Evolutionary conservation across 1,284 basidiomycete species (phyloP), one percentile per base, ranked within the genome.

Genomic region (Bjerkandera adusta): DNA sequence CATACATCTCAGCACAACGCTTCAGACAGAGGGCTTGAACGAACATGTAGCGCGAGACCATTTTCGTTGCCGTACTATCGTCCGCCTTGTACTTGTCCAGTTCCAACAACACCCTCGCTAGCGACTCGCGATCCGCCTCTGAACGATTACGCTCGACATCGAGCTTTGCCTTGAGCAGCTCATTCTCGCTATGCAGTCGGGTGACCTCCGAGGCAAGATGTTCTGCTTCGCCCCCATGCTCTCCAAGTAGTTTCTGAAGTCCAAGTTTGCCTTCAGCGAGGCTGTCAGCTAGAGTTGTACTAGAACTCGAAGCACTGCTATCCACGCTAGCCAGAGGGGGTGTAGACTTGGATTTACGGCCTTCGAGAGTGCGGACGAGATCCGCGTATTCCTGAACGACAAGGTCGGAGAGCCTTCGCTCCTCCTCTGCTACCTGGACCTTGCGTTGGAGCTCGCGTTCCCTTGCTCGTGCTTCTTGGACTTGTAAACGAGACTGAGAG

Each of bases 21-120:
- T 7, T 8, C 10, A 3, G 1, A 24, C 35, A 47, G 38, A 21
- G 38, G 37, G 24, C 45, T 25, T 41, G n/a, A n/a, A 36, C 57
- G 15, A 57, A 89, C 91, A 93, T 94, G 64, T 94, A 94, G 38
- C 89, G 77, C 45, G 90, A 84, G 24, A 93, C 90, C 74, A 93
- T 90, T 59, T 84, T 88, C 10, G 86, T 83, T 1, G 91, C 89
- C 1, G 83, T 79, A 11, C 74, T 78, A 52, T 93, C 89, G 50
- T 92, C 87, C n/a, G 81, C 65, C 49, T 73, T 68, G 34, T 79
- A 69, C 51, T 71, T 73, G 47, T 87, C 78, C n/a, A 89, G 66
- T 51, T 85, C 80, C 1, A 70, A 64, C 41, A 75, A 71, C 0
- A 73, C 63, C 24, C 69, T 60, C 0, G 77, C 73, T 10, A 85